These are phyloP conservation scores for Penicillium sp. DNA, from an alignment of 2,329 filamentous ascomycete species.

Conservation along the genomic window DNA sequence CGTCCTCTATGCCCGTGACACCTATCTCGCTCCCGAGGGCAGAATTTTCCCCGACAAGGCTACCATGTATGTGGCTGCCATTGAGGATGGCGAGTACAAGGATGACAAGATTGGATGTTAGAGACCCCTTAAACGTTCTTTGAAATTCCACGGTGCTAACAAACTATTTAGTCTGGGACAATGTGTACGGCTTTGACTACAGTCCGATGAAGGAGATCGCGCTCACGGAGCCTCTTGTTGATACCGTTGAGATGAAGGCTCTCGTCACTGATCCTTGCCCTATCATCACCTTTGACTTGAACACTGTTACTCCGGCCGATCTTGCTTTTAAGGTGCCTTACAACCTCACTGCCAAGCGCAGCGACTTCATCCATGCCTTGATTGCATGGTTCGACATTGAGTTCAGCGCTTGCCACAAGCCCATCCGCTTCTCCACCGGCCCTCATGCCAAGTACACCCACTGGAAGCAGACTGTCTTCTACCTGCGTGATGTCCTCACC, in stretches of 20 bases:
- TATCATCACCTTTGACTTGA: slow-evolving; percentile 86
- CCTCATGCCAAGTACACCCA: slow-evolving; percentile 99
- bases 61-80: slow-evolving; percentile 92
- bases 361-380: slow-evolving; percentile 93
- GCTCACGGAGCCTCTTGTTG: slow-evolving; percentile 91
- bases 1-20: slow-evolving; percentile 92
- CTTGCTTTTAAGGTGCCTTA: slow-evolving; percentile 81
- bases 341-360: slow-evolving; percentile 71
- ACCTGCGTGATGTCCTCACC: slow-evolving; percentile 87
- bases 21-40: slow-evolving; percentile 79
- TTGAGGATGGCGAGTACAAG: slow-evolving; percentile 99
- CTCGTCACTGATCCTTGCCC: slow-evolving; percentile 87
- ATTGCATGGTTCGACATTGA: slow-evolving; percentile 99
- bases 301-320: slow-evolving; percentile 80
- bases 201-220: slow-evolving; percentile 89
- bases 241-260: slow-evolving; percentile 96
- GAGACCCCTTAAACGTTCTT: slow-evolving; percentile 37
- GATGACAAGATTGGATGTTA: slow-evolving; percentile 99
- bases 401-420: slow-evolving; percentile 97
- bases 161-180: slow-evolving; percentile 79
- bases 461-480: slow-evolving; percentile 99
- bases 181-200: slow-evolving; percentile 98
- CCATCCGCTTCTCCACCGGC: slow-evolving; percentile 92
- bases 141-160: slow-evolving; percentile 22
- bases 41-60: slow-evolving; percentile 99